Evolutionary conservation across 768 basidiomycete species (phyloP).

Genomic region (Boletus sp.): DNA sequence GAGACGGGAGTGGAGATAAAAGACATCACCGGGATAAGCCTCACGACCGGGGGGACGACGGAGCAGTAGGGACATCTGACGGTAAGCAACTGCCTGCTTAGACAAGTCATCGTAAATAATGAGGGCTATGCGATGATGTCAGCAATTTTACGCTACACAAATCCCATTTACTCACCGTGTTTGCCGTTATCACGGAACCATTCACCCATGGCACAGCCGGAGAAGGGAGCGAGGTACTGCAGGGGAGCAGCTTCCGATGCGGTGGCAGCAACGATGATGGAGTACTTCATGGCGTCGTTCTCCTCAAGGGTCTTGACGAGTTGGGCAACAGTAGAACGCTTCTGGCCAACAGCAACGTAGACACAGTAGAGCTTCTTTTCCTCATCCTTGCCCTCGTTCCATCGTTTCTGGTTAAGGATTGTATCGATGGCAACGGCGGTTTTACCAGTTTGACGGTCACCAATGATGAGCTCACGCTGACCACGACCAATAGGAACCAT

Average conservation of each 20-base stretch:
- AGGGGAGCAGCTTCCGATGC: constrained; percentile 99
- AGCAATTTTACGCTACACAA: constrained; percentile 3
- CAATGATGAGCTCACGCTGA: constrained; percentile 99
- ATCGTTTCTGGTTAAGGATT: constrained; percentile 99
- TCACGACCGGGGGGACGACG: constrained; percentile 99
- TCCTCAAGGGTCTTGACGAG: constrained; percentile 99
- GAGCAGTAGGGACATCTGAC: constrained; percentile 99
- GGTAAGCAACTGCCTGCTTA: constrained; percentile 99
- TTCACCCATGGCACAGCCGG: constrained; percentile 99
- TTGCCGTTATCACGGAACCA: constrained; percentile 99
- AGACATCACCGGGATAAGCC: constrained; percentile 99
- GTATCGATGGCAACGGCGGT: constrained; percentile 99
- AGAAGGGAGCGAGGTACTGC: constrained; percentile 99
- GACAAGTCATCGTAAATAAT: constrained; percentile 99
- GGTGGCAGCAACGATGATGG: constrained; percentile 98
- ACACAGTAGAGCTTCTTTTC: constrained; percentile 99
- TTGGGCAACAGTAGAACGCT: constrained; percentile 99
- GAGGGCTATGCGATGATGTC: constrained; percentile 52
- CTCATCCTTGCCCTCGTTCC: constrained; percentile 98
- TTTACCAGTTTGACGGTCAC: constrained; percentile 99
- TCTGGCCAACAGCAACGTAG: constrained; percentile 99
- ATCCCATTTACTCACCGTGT: constrained; percentile 65
- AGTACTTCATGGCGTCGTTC: constrained; percentile 99
- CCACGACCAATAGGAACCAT: constrained; percentile 99
- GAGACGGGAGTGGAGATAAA: constrained; percentile 99